Evolutionary conservation across 2,329 filamentous ascomycete species (phyloP).

Genomic region (Harringtonia lauricola): DNA sequence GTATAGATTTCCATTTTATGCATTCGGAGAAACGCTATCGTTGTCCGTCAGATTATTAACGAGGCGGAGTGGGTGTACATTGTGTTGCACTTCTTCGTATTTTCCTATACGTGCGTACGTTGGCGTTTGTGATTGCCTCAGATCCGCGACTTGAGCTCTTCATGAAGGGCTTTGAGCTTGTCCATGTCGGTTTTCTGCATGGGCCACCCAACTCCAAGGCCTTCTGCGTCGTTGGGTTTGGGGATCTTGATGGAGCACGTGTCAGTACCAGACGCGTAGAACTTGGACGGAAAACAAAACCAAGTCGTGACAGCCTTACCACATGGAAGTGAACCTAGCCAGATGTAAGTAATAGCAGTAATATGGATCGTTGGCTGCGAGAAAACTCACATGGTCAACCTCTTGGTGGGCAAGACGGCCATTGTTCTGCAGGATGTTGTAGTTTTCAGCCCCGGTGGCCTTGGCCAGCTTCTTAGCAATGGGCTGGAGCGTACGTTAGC

Average conservation of each 20-base stretch:
- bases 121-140: slow-evolving; percentile 22
- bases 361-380: neutral
- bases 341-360: neutral
- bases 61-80: neutral
- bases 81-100: neutral
- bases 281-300: too few species aligned
- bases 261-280: too few species aligned
- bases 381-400: slow-evolving; percentile 70
- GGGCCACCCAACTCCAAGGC: slow-evolving; percentile 65
- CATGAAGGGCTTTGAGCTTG: slow-evolving; percentile 64
- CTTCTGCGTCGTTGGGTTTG: slow-evolving; percentile 77
- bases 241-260: slow-evolving; percentile 53
- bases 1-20: neutral
- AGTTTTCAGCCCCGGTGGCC: slow-evolving; percentile 67
- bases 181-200: slow-evolving; percentile 68
- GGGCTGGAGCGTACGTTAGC: slow-evolving; percentile 32
- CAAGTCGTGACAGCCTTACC: slow-evolving; percentile 43
- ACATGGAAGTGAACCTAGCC: slow-evolving; percentile 83
- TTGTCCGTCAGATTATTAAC: neutral
- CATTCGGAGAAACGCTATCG: neutral
- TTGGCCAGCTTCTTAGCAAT: slow-evolving; percentile 78
- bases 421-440: slow-evolving; percentile 96
- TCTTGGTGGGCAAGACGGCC: slow-evolving; percentile 82
- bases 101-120: neutral
- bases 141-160: slow-evolving; percentile 86